A percentile compares a stretch with the other conserved stretches of the same genome.
These are phyloP conservation scores for Candida pseudofarinosa DNA, from an alignment of 805 yeast species.

Conservation along the genomic window DNA sequence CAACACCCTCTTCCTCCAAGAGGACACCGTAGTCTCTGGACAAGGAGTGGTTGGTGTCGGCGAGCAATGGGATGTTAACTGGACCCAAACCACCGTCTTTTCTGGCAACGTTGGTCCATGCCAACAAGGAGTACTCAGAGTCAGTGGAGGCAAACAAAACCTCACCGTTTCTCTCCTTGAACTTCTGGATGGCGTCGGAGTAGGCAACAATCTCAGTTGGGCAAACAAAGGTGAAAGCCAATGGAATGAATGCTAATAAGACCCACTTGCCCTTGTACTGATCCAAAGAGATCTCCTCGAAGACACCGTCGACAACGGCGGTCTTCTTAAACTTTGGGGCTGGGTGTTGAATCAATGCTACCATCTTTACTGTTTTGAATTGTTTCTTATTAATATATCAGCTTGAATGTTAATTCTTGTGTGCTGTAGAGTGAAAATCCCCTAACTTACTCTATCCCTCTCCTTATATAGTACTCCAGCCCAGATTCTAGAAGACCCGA, in stretches of 20 bases:
- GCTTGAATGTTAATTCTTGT: not conserved
- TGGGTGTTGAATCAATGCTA: constrained; percentile 86
- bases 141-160: constrained; percentile 96
- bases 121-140: constrained; percentile 94
- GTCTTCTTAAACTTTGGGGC: constrained; percentile 96
- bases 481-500: constrained; percentile 11
- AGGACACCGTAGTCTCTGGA: constrained; percentile 97
- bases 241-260: constrained; percentile 91
- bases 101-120: constrained; percentile 97
- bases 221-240: constrained; percentile 99
- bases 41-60: constrained; percentile 95
- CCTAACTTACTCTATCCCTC: not conserved
- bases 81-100: constrained; percentile 98
- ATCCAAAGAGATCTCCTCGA: constrained; percentile 92
- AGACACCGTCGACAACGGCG: constrained; percentile 94
- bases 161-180: constrained; percentile 81
- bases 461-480: constrained; percentile 2
- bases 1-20: constrained; percentile 93
- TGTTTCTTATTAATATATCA: not conserved
- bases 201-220: constrained; percentile 99
- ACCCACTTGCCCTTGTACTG: constrained; percentile 99
- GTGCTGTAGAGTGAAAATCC: not conserved
- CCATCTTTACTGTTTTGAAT: constrained; percentile 50
- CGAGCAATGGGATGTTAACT: constrained; percentile 88
- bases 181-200: constrained; percentile 91